phyloP scores from a whole-genome alignment of 2,329 filamentous ascomycete genomes.

The Fusarium sp. region DNA sequence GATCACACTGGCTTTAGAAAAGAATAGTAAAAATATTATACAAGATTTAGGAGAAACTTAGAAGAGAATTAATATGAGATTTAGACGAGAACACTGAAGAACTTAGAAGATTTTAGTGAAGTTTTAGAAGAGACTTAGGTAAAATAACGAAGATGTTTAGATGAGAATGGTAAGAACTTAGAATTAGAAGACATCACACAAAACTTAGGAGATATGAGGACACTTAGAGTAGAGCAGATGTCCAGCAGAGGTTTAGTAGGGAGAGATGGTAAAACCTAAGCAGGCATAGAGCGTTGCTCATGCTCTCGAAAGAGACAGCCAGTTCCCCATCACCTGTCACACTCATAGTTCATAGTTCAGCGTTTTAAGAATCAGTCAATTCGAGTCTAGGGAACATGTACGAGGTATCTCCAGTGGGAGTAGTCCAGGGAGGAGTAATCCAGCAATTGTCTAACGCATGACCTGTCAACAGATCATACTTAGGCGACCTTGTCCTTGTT shows the following conservation, averaged over 20 bases:
- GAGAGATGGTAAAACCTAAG: not conserved
- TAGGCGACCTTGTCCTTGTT: slow-evolving; percentile 83
- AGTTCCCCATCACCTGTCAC: not conserved
- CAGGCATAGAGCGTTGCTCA: not conserved
- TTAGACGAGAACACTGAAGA: not conserved
- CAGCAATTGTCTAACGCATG: slow-evolving; percentile 47
- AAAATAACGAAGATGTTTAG: not conserved
- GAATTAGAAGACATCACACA: not conserved
- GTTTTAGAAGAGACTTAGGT: not conserved
- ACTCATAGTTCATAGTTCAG: not conserved
- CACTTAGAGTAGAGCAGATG: not conserved
- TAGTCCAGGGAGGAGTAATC: slow-evolving; percentile 47
- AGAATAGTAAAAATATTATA: not conserved
- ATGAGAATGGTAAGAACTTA: not conserved
- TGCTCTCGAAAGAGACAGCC: not conserved
- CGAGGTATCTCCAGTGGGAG: slow-evolving; percentile 49
- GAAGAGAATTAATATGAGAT: not conserved
- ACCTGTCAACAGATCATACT: slow-evolving; percentile 44
- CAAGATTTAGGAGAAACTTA: not conserved
- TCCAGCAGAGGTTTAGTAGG: not conserved
- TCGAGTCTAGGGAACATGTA: slow-evolving; percentile 55
- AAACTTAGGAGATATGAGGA: not conserved
- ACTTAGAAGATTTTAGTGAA: not conserved
- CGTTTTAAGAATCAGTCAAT: slow-evolving; percentile 48
- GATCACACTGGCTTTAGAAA: not conserved